Evolutionary conservation across 2,329 filamentous ascomycete genomes (phyloP), one percentile per base, ranked within the genome.

Genomic region (Exophiala sp.): DNA sequence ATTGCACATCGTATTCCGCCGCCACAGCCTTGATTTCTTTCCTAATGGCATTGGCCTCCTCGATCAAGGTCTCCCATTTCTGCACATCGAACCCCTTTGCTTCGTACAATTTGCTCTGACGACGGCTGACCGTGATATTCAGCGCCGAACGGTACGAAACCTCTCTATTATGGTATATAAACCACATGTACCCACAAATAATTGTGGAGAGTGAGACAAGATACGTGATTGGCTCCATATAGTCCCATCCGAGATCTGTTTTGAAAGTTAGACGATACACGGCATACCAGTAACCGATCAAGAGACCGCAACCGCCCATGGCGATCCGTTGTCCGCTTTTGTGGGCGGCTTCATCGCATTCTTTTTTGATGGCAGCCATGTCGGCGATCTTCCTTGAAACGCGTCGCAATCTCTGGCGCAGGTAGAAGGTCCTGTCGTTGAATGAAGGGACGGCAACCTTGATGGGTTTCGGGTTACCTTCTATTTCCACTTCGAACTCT

Each of bases 181-280:
- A 95, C 88, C 88, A 96, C 46, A 95, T 74, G 63, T 96, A 96
- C 58, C 88, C 90, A 6, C 84, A 84, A 72, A 95, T 94, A 62
- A 95, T 80, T 10, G 86, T 89, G 0, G 83, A 81, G 57, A 96
- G 74, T n/a, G 88, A 86, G 24, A 32, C 35, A 55, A 66, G 57
- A 60, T 73, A 70, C 1, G 88, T 95, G 1, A 95, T 81, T 0
- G 88, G 89, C 34, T 47, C 45, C n/a, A 48, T 23, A 5, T 88
- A 79, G 61, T 95, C 88, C 89, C 89, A 95, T 3, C 89, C 89
- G 53, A 86, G 75, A 35, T 88, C 81, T 0, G 88, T 95, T 57
- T 75, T 69, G 59, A 83, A 83, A 1, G 80, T 82, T 34, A 82
- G 64, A 46, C 73, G 71, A 65, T 93, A 95, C 14, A 95, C 88